Evolutionary conservation across 805 yeast genomes (phyloP).

Genomic region (Candida ortonii): DNA sequence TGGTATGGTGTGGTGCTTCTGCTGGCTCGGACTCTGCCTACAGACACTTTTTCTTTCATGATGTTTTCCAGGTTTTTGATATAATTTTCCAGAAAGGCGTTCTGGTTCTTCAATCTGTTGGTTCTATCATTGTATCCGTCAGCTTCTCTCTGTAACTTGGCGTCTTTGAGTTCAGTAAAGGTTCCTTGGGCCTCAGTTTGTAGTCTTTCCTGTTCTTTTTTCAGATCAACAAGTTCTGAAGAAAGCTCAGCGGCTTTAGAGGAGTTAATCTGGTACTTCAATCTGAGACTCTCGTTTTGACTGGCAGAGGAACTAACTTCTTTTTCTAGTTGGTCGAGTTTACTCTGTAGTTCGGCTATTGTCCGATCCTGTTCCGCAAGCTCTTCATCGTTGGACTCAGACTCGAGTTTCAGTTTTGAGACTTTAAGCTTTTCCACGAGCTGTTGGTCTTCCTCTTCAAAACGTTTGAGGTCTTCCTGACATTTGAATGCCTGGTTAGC

Average conservation of each 20-base stretch:
- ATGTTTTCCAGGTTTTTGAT: slow-evolving; percentile 22
- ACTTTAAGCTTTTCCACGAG: slow-evolving; percentile 11
- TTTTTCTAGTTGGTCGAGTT: slow-evolving; percentile 11
- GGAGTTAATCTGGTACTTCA: slow-evolving; percentile 43
- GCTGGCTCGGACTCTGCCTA: slow-evolving; percentile 21
- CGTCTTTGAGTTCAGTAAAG: slow-evolving; percentile 29
- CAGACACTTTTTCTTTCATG: slow-evolving; percentile 24
- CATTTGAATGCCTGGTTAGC: slow-evolving; percentile 32
- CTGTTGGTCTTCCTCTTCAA: slow-evolving; percentile 10
- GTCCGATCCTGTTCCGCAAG: slow-evolving; percentile 11
- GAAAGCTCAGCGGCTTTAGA: slow-evolving; percentile 47
- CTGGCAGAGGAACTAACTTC: slow-evolving; percentile 17
- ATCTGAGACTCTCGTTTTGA: slow-evolving; percentile 34
- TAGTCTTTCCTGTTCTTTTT: slow-evolving; percentile 26
- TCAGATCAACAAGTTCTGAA: slow-evolving; percentile 23
- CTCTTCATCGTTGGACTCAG: slow-evolving; percentile 13
- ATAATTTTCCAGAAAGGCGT: slow-evolving; percentile 27
- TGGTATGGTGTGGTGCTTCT: slow-evolving; percentile 27
- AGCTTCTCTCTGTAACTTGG: slow-evolving; percentile 17
- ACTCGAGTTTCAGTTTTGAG: slow-evolving; percentile 12
- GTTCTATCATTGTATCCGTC: slow-evolving; percentile 7
- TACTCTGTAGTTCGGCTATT: slow-evolving; percentile 12
- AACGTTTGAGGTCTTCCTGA: slow-evolving; percentile 30
- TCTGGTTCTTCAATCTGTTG: slow-evolving; percentile 15
- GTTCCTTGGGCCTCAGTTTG: slow-evolving; percentile 34